These are phyloP conservation scores for Aspergillus terreus DNA, from an alignment of 2,329 filamentous ascomycete genomes.

Conservation along the genomic window DNA sequence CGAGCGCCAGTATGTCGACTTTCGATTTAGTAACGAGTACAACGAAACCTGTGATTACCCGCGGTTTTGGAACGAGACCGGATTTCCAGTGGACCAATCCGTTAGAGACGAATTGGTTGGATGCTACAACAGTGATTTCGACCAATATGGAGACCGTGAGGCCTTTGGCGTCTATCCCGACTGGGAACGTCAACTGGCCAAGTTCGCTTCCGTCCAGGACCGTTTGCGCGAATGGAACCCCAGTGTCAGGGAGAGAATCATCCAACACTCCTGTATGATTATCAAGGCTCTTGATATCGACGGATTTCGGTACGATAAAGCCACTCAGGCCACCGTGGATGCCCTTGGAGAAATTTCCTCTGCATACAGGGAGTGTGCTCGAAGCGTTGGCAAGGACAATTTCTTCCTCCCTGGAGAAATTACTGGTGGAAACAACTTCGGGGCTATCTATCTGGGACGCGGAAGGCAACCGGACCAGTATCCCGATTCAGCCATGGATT, in stretches of 20 bases:
- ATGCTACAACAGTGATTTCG: conserved; percentile 62
- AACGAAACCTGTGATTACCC: conserved; percentile 56
- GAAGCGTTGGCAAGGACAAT: conserved; percentile 56
- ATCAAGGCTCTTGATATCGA: conserved; percentile 63
- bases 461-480: conserved; percentile 56
- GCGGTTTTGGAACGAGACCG: conserved; percentile 59
- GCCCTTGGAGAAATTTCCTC: conserved; percentile 57
- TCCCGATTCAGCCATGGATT: conserved; percentile 46
- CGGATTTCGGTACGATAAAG: conserved; percentile 65
- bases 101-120: conserved; percentile 48
- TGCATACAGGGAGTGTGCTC: conserved; percentile 56
- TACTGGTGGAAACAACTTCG: conserved; percentile 59
- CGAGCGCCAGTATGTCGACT: conserved; percentile 56
- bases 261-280: conserved; percentile 61
- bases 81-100: conserved; percentile 47
- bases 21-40: conserved; percentile 52
- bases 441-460: conserved; percentile 59
- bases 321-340: conserved; percentile 61
- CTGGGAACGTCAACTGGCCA: conserved; percentile 61
- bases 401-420: conserved; percentile 64
- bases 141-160: conserved; percentile 62
- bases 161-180: conserved; percentile 62
- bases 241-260: conserved; percentile 55
- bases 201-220: conserved; percentile 66
- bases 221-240: conserved; percentile 62